These are phyloP conservation scores for Trichophyton benhamiae DNA, from an alignment of 2,329 filamentous ascomycete species.

Conservation along the genomic window DNA sequence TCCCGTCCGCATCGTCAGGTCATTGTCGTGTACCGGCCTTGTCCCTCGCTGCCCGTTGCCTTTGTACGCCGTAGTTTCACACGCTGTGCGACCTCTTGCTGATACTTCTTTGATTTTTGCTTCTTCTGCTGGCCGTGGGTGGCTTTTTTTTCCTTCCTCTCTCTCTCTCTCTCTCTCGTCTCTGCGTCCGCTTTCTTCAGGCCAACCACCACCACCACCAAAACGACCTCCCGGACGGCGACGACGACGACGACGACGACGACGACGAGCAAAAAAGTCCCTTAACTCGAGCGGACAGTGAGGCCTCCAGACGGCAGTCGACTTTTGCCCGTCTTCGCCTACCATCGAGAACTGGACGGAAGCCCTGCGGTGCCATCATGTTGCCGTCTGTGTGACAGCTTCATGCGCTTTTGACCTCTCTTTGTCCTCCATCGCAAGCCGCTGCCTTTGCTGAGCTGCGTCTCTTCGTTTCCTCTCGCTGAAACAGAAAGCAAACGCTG, in stretches of 20 bases:
- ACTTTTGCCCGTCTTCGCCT: not conserved
- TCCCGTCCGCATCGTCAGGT: not conserved
- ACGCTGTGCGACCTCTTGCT: slow-evolving; percentile 12
- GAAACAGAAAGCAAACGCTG: slow-evolving; percentile 7
- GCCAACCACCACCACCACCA: no score
- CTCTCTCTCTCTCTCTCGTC: no score
- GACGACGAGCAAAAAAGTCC: no score
- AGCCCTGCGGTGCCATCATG: slow-evolving; percentile 15
- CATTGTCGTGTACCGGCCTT: not conserved
- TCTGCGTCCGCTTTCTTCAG: not conserved
- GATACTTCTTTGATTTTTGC: not conserved
- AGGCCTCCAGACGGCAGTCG: not conserved
- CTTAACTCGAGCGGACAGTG: no score
- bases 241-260: not conserved
- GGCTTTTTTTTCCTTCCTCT: not conserved
- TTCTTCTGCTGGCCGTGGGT: slow-evolving; percentile 1
- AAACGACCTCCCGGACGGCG: no score
- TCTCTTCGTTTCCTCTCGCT: slow-evolving; percentile 12
- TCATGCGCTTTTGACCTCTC: slow-evolving; percentile 16
- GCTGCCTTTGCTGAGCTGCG: not conserved
- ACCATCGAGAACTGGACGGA: not conserved
- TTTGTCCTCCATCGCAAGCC: slow-evolving; percentile 16
- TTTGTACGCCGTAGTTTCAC: slow-evolving; percentile 14
- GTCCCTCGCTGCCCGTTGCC: slow-evolving; percentile 4
- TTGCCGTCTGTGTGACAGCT: slow-evolving; percentile 17